phyloP scores from a whole-genome alignment of 192 early-diverging fungal genomes.

The Diversispora epigaea region DNA sequence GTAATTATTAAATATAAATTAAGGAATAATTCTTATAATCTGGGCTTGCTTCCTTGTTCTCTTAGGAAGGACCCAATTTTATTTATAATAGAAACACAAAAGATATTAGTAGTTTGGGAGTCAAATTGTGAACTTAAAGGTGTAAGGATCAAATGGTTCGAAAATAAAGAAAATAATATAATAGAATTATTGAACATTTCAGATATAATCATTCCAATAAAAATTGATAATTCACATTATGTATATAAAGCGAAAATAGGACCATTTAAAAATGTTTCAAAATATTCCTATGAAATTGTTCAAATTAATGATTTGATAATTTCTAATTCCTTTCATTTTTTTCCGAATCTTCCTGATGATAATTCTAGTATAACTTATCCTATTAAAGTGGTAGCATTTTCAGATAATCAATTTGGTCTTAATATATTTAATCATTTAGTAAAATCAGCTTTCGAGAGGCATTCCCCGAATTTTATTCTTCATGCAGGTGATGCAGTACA shows the following conservation, averaged over 20 bases:
- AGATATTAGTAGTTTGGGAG: conserved; percentile 57
- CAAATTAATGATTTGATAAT: background rate
- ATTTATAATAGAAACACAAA: conserved; percentile 48
- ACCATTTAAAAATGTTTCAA: conserved; percentile 25
- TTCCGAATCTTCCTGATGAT: background rate
- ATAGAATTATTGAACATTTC: background rate
- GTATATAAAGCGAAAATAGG: conserved; percentile 43
- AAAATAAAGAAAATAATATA: background rate
- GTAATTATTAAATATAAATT: conserved; percentile 43
- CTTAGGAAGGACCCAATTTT: conserved; percentile 56
- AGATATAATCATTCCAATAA: conserved; percentile 21
- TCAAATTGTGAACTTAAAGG: conserved; percentile 53
- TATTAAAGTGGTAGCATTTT: conserved; percentile 39
- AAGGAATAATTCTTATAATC: conserved; percentile 49
- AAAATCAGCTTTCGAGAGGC: conserved; percentile 34
- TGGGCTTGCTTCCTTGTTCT: conserved; percentile 47
- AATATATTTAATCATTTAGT: conserved; percentile 39
- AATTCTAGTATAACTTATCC: conserved; percentile 37
- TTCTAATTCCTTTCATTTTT: conserved; percentile 19
- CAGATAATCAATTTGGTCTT: conserved; percentile 56
- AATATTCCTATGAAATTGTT: conserved; percentile 35
- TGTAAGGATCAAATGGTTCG: conserved; percentile 44
- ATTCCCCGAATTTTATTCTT: conserved; percentile 53
- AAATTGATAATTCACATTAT: conserved; percentile 40
- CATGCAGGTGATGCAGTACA: conserved; percentile 75